Evolutionary conservation across 2,329 filamentous ascomycete species (phyloP).

Genomic region (Fusarium sp.): DNA sequence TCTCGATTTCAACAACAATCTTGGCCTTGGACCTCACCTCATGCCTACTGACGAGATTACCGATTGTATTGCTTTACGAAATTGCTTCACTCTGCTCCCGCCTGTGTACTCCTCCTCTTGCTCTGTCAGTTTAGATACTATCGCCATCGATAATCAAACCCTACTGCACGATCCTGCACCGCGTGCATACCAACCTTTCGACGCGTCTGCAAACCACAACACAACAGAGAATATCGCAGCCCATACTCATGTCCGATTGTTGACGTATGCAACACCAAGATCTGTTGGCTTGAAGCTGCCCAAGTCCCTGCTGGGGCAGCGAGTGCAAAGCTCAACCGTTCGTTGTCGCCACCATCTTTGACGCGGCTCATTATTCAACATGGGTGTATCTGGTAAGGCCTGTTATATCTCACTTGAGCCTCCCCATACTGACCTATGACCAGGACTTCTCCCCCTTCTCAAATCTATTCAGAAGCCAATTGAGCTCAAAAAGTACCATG

Average conservation of each 20-base stretch:
- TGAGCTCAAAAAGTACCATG: slow-evolving; percentile 86
- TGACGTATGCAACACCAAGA: slow-evolving; percentile 30
- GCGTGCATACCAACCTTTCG: slow-evolving; percentile 38
- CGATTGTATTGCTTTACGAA: slow-evolving; percentile 14
- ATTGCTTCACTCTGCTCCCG: neutral
- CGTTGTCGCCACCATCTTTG: slow-evolving; percentile 19
- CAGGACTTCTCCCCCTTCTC: slow-evolving; percentile 88
- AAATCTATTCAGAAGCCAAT: slow-evolving; percentile 96
- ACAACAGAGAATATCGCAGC: slow-evolving; percentile 13
- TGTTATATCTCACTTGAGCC: neutral
- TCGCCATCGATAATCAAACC: slow-evolving; percentile 8
- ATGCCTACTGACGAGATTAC: slow-evolving; percentile 5
- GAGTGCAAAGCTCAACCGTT: slow-evolving; percentile 25
- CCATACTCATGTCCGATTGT: slow-evolving; percentile 27
- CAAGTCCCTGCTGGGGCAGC: slow-evolving; percentile 35
- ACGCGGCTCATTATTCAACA: slow-evolving; percentile 41
- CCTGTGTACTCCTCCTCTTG: neutral
- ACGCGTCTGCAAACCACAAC: slow-evolving; percentile 35
- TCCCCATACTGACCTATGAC: slow-evolving; percentile 34
- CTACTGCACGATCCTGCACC: slow-evolving; percentile 35
- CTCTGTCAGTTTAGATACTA: neutral
- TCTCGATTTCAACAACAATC: slow-evolving; percentile 21
- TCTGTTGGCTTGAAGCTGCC: slow-evolving; percentile 33
- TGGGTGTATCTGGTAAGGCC: slow-evolving; percentile 54
- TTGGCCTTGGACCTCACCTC: slow-evolving; percentile 13